Conservation (phyloP, 257 asterid genomes). For the Echium plantagineum region DNA sequence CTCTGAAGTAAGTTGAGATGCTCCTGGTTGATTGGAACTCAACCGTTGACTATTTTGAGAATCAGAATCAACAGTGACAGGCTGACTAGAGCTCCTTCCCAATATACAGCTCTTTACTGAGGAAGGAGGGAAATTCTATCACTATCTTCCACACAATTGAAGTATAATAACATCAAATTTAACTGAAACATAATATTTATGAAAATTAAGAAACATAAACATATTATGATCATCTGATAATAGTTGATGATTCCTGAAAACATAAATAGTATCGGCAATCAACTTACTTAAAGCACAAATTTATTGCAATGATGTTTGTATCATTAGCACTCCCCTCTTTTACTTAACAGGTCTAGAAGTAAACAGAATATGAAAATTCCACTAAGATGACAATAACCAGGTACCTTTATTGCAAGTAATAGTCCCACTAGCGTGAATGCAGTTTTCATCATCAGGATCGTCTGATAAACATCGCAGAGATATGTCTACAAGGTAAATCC, state of each 20-base stretch:
- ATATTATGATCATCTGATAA: background rate
- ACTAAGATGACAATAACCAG: background rate
- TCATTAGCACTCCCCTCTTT: background rate
- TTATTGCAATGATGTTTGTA: background rate
- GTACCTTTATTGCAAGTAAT: conserved; percentile 17
- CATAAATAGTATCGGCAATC: background rate
- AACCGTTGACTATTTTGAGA: conserved; percentile 18
- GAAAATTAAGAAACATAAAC: background rate
- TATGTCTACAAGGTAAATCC: conserved; percentile 25
- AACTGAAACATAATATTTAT: background rate
- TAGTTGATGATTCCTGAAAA: background rate
- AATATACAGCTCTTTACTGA: conserved; percentile 26
- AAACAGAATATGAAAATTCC: background rate
- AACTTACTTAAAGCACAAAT: background rate
- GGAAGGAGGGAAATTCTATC: conserved; percentile 19
- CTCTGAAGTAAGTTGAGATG: conserved; percentile 25
- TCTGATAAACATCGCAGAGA: conserved; percentile 23
- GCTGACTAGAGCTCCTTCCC: conserved; percentile 31
- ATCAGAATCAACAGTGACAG: conserved; percentile 23
- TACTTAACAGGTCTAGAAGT: no score
- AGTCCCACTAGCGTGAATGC: conserved; percentile 20
- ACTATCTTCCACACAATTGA: conserved; percentile 18
- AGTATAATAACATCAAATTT: conserved; percentile 4
- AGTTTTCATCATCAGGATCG: conserved; percentile 21
- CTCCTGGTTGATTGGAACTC: conserved; percentile 18